Base-by-base conservation (phyloP, 2,329 filamentous ascomycete genomes). In the Rutstroemia sydowiana region DNA sequence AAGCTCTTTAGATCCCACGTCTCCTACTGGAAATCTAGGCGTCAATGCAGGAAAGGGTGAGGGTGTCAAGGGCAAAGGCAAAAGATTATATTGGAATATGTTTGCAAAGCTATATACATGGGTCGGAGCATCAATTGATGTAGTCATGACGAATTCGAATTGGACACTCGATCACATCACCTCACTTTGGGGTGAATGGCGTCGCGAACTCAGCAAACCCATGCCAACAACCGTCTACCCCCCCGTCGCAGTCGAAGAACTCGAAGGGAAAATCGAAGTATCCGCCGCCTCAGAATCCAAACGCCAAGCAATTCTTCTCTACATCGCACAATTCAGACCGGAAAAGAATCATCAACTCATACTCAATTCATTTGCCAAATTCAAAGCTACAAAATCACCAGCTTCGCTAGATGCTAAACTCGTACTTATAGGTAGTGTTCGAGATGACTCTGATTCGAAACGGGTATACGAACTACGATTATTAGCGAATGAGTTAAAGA, bases 91-190 rank as follows among this genome's bases (percentile, higher is more conserved):
- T 73, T 98, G 93, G 93, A 74, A 83, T 57, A 64, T 85, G 1
- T 98, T 98, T 65, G 91, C 93, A 0, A 72, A 74, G 41, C 68
- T 95, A 2, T 98, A 98, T 71, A 84, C 85, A 42, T 82, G 79
- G 71, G 85, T 95, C 41, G 93, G 93, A 20, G 80, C 85, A 20
- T 84, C 85, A 14, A 81, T 96, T 41, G 91, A 98, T 65, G 81
- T 95, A 0, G 92, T 97, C 59, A 95, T 97, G 88, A 95, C 93
- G 53, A 98, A 98, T 70, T 95, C 89, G 5, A 88, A 80, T 53
- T 98, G 93, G 93, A 98, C 93, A 0, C 86, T 93, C 59, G 77
- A 72, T 1, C 90, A 97, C 65, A 85, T 97, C 59, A 78, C 82
- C 57, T 77, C 79, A 7, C 75, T 97, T 7, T 97, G 92, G 92